Evolutionary conservation across 192 early-diverging fungal genomes (phyloP).

Genomic region (Rhizoclosmatium globosum): DNA sequence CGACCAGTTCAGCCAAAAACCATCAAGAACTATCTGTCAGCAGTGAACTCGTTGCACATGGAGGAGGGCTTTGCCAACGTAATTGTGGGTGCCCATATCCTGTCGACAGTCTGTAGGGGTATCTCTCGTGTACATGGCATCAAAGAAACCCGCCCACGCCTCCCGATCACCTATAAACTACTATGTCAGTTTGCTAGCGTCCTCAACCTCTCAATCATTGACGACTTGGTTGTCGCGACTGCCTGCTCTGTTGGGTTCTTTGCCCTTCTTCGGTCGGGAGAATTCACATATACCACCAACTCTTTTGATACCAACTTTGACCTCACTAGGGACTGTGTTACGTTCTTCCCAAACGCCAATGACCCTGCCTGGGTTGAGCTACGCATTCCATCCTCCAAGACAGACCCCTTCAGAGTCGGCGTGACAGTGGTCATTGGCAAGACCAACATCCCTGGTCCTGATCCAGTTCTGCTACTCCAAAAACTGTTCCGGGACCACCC

Average conservation of each 20-base stretch:
- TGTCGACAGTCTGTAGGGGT: neutral
- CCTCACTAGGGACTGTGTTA: neutral
- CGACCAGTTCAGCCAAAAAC: neutral
- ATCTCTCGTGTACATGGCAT: neutral
- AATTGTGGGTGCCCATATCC: neutral
- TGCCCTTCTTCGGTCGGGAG: neutral
- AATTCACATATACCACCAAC: neutral
- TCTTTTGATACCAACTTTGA: neutral
- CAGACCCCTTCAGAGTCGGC: slow-evolving; percentile 8
- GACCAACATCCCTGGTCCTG: neutral
- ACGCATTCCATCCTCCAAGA: neutral
- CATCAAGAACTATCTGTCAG: slow-evolving; percentile 20
- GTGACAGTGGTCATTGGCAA: neutral
- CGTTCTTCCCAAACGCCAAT: neutral
- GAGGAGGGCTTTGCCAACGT: neutral
- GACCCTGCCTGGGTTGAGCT: neutral
- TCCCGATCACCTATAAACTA: neutral
- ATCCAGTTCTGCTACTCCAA: neutral
- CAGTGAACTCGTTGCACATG: neutral
- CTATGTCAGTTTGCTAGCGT: neutral
- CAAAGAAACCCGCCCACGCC: neutral
- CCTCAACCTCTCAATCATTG: neutral
- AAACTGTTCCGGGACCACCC: neutral
- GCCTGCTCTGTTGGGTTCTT: neutral
- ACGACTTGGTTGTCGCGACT: neutral